These are phyloP conservation scores for Quercus agrifolia DNA, from an alignment of 306 rosid species.

Conservation along the genomic window DNA sequence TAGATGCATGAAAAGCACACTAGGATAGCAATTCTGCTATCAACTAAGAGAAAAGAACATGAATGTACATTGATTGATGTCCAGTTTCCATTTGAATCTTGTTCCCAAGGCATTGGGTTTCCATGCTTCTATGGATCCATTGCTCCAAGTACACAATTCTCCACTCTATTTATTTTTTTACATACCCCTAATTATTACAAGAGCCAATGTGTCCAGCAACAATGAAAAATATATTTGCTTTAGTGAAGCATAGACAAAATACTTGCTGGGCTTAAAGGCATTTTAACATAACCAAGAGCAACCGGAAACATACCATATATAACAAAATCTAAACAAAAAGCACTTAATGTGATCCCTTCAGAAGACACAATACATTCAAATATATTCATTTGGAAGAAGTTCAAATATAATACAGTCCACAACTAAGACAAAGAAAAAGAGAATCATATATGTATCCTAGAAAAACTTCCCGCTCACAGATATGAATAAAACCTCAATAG, in stretches of 20 bases:
- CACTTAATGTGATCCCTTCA: neutral
- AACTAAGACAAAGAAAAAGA: neutral
- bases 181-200: neutral
- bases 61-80: neutral
- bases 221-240: neutral
- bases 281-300: neutral
- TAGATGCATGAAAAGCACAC: no score
- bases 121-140: neutral
- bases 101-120: neutral
- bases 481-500: neutral
- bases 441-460: neutral
- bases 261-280: neutral
- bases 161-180: neutral
- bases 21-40: neutral
- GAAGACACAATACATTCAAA: neutral
- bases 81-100: neutral
- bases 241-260: neutral
- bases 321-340: neutral
- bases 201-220: neutral
- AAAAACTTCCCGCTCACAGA: neutral
- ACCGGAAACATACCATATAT: neutral
- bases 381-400: neutral
- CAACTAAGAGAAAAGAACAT: neutral
- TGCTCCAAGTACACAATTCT: neutral
- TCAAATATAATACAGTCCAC: neutral